These are phyloP conservation scores for Hymenoscyphus infarciens DNA, from an alignment of 2,329 filamentous ascomycete species.

Conservation along the genomic window DNA sequence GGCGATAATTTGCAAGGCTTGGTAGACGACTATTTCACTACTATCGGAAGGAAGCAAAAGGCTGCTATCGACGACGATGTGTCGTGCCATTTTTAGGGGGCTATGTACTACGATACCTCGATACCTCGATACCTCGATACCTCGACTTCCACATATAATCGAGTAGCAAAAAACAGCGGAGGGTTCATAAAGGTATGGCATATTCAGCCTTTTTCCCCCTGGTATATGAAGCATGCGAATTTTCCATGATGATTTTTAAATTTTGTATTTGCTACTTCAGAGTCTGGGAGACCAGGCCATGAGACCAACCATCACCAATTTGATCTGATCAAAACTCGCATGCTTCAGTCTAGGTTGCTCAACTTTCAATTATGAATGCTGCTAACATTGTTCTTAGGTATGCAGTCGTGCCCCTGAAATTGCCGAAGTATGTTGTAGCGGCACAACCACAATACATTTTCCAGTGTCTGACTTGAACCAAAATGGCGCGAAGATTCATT, in stretches of 20 bases:
- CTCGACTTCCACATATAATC: background rate
- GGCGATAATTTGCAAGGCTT: no score
- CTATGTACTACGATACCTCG: no score
- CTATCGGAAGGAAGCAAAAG: no score
- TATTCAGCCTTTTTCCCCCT: constrained; percentile 1
- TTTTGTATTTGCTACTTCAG: constrained; percentile 99
- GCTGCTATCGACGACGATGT: no score
- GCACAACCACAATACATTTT: background rate
- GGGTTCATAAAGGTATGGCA: background rate
- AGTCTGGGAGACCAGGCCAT: constrained; percentile 78
- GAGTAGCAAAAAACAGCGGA: background rate
- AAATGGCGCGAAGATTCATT: no score
- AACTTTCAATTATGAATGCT: background rate
- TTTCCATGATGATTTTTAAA: constrained; percentile 88
- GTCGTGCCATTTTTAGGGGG: no score
- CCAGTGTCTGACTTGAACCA: background rate
- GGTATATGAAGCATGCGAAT: constrained; percentile 22
- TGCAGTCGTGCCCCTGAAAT: background rate
- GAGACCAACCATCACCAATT: constrained; percentile 92
- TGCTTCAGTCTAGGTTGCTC: constrained; percentile 12
- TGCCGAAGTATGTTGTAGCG: background rate
- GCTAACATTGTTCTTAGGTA: background rate
- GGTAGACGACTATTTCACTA: no score
- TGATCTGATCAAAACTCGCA: constrained; percentile 60
- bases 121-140: background rate